These are phyloP conservation scores for Thelephora terrestris DNA, from an alignment of 1,284 basidiomycete genomes.

Conservation along the genomic window DNA sequence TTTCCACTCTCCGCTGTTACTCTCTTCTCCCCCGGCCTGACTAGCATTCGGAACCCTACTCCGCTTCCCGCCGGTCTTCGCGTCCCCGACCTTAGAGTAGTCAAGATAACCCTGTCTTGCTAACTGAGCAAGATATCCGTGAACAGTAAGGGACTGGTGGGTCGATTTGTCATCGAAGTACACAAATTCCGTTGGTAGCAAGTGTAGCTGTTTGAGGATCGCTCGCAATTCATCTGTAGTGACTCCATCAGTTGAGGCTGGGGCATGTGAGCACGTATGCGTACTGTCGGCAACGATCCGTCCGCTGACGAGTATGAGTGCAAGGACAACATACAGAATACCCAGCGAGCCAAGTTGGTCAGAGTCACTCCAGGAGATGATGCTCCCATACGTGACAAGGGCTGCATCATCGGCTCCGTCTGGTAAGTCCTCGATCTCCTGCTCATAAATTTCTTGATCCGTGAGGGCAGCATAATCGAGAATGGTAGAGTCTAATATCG, in stretches of 20 bases:
- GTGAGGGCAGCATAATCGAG: constrained; percentile 48
- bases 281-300: constrained; percentile 55
- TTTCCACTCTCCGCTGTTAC: constrained; percentile 56
- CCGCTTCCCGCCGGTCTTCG: constrained; percentile 34
- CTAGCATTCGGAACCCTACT: constrained; percentile 31
- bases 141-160: constrained; percentile 37
- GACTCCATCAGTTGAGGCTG: neutral
- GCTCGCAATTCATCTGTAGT: constrained; percentile 46
- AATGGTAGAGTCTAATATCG: constrained; percentile 41
- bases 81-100: constrained; percentile 37
- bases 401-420: constrained; percentile 34
- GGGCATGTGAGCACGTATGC: constrained; percentile 16
- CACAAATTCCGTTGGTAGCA: constrained; percentile 33
- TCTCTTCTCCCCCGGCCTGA: constrained; percentile 37
- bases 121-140: constrained; percentile 46
- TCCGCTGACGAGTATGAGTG: constrained; percentile 63
- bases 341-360: constrained; percentile 59
- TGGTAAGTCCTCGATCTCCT: constrained; percentile 38
- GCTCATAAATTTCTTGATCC: constrained; percentile 45
- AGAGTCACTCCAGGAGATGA: constrained; percentile 55
- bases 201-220: constrained; percentile 50
- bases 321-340: constrained; percentile 58
- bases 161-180: constrained; percentile 40
- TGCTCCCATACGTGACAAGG: constrained; percentile 34
- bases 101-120: constrained; percentile 63